These are phyloP conservation scores for Lichtheimia hyalospora DNA, from an alignment of 371 early-diverging fungal genomes.

Conservation along the genomic window DNA sequence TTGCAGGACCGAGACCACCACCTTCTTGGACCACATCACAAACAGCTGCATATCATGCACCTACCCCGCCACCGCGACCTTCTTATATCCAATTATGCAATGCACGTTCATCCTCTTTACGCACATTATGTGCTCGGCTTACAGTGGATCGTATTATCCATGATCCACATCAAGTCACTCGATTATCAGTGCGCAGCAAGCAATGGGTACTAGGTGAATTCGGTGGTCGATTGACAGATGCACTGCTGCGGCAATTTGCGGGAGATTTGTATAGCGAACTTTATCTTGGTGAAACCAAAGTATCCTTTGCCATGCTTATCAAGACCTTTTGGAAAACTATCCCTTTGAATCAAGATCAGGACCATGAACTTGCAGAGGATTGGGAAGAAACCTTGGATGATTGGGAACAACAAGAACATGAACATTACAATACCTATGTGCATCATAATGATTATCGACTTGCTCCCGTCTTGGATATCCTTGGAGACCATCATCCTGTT, in stretches of 20 bases:
- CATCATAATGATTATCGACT: not conserved
- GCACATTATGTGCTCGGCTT: not conserved
- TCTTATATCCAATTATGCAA: no score
- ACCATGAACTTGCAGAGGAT: conserved; percentile 2
- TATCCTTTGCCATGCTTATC: conserved; percentile 7
- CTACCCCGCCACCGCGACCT: no score
- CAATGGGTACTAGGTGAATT: conserved; percentile 5
- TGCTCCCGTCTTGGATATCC: not conserved
- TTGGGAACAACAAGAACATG: conserved; percentile 3
- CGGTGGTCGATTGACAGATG: conserved; percentile 8
- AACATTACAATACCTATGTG: not conserved
- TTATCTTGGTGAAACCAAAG: conserved; percentile 1
- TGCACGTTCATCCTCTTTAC: no score
- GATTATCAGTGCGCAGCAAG: conserved; percentile 5
- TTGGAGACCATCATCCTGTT: not conserved
- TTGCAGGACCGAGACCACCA: not conserved
- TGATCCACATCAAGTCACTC: not conserved
- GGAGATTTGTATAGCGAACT: conserved; percentile 10
- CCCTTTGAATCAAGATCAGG: not conserved
- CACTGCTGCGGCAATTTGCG: not conserved
- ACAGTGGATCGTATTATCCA: not conserved
- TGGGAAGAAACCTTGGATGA: conserved; percentile 12
- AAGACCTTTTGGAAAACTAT: conserved; percentile 6
- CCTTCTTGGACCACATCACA: not conserved
- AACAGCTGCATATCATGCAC: no score